These are phyloP conservation scores for Tolypocladium ophioglossoides DNA, from an alignment of 2,329 filamentous ascomycete genomes.

Conservation along the genomic window DNA sequence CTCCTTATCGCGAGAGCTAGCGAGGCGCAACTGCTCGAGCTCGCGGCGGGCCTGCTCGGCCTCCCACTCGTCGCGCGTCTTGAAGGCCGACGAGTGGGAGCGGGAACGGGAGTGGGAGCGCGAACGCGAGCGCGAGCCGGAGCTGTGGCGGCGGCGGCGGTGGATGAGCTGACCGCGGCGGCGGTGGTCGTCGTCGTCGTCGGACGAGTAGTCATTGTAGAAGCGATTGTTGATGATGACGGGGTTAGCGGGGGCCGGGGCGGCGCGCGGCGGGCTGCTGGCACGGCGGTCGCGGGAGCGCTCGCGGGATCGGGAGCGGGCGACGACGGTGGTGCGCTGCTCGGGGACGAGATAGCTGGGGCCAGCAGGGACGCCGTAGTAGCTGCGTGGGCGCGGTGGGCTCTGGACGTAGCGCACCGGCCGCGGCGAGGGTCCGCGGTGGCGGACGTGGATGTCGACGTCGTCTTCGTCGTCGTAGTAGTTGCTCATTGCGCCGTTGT, in stretches of 20 bases:
- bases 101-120: slow-evolving; percentile 17
- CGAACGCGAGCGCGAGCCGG: slow-evolving; percentile 16
- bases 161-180: slow-evolving; percentile 13
- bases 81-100: slow-evolving; percentile 20
- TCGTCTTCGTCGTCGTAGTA: slow-evolving; percentile 46
- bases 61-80: slow-evolving; percentile 33
- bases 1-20: slow-evolving; percentile 25
- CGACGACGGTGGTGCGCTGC: slow-evolving; percentile 31
- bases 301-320: slow-evolving; percentile 25
- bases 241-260: slow-evolving; percentile 23
- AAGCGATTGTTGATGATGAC: slow-evolving; percentile 50
- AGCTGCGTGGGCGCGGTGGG: slow-evolving; percentile 24
- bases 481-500: slow-evolving; percentile 8
- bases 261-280: slow-evolving; percentile 21
- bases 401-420: slow-evolving; percentile 36
- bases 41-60: slow-evolving; percentile 28
- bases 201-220: slow-evolving; percentile 37
- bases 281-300: slow-evolving; percentile 38
- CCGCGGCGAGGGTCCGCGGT: slow-evolving; percentile 27
- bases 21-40: slow-evolving; percentile 34
- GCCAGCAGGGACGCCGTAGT: slow-evolving; percentile 29
- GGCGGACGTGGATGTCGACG: slow-evolving; percentile 38
- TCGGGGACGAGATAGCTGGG: slow-evolving; percentile 34
- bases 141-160: slow-evolving; percentile 16
- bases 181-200: slow-evolving; percentile 22